Evolutionary conservation across 2,329 filamentous ascomycete genomes (phyloP), one percentile per base, ranked within the genome.

Genomic region (Reticulascus tulasneorum): DNA sequence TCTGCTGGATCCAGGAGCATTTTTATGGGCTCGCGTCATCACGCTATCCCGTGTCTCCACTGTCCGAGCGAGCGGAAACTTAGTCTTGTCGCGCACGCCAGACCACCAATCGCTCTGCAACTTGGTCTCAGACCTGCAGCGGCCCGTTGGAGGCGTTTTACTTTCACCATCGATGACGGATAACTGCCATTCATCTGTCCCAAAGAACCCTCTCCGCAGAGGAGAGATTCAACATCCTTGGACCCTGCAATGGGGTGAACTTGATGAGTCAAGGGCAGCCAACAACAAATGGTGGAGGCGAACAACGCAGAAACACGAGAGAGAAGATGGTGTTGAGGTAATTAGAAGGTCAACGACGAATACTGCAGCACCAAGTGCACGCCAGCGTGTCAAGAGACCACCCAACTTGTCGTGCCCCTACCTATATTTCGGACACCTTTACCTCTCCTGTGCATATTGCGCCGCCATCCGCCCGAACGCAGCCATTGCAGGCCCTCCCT

Each of bases 11-110:
- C 42, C 35, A 42, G 29, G 34, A 44, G 42, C 18, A 44, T 23
- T 35, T 44, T 42, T 44, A 39, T 44, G 42, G n/a, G 42, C 42
- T 44, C 38, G 35, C 42, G 42, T 44, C 42, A 44, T 43, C 32
- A 35, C 34, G 32, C 38, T 37, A 19, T 35, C 38, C 42, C 38
- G 39, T 38, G 37, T 32, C 39, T 29, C 39, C 39, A 43, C 42
- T 16, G 29, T 22, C 39, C 35, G 26, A 39, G 33, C 39, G 25
- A 38, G 35, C 32, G 23, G 20, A 22, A 33, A 35, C 34, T 23
- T 13, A 16, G 39, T 34, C 28, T 16, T n/a, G 18, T 9, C 18
- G 25, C 10, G 18, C 17, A 21, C 17, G 32, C 23, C 23, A 24
- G n/a, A 9, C 9, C 17, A n/a, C n/a, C n/a, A 27, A 12, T 27